These are phyloP conservation scores for Chaetomiaceae sp. DNA, from an alignment of 2,329 filamentous ascomycete species.

Conservation along the genomic window DNA sequence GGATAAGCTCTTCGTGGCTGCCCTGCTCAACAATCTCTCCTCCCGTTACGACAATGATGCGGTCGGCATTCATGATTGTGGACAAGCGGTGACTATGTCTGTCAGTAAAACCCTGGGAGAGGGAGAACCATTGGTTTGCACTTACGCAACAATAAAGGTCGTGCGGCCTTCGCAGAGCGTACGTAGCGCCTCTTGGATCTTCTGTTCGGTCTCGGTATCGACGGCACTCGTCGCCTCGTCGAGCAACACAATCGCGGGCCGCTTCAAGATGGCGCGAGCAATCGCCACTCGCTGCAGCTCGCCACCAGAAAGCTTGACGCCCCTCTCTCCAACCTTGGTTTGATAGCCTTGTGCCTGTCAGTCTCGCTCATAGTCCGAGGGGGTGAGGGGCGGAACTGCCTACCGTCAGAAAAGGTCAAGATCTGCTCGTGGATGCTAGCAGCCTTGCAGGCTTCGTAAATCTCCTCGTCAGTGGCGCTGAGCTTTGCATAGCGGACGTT, in stretches of 20 bases:
- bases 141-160: constrained; percentile 61
- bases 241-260: constrained; percentile 68
- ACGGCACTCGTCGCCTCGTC: constrained; percentile 78
- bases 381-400: constrained; percentile 1
- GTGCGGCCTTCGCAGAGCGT: constrained; percentile 57
- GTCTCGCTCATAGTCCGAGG: neutral
- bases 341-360: constrained; percentile 38
- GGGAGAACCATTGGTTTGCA: no score
- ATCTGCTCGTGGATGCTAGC: constrained; percentile 57
- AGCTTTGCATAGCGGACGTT: constrained; percentile 55
- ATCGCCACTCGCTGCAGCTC: constrained; percentile 64
- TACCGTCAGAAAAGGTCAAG: constrained; percentile 47
- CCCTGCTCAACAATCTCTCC: constrained; percentile 62
- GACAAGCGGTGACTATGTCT: constrained; percentile 57
- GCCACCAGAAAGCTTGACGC: constrained; percentile 59
- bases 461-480: constrained; percentile 50
- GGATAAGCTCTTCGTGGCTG: constrained; percentile 54
- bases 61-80: constrained; percentile 65
- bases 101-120: neutral
- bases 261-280: constrained; percentile 67
- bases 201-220: constrained; percentile 63
- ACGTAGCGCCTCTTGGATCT: constrained; percentile 59
- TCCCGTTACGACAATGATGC: constrained; percentile 60
- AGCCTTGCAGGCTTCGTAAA: constrained; percentile 49
- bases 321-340: constrained; percentile 47